Percentiles rank a stretch among this genome's conserved stretches.
Evolutionary conservation across 2,329 filamentous ascomycete genomes (phyloP).

Genomic region (Fusarium sp.): DNA sequence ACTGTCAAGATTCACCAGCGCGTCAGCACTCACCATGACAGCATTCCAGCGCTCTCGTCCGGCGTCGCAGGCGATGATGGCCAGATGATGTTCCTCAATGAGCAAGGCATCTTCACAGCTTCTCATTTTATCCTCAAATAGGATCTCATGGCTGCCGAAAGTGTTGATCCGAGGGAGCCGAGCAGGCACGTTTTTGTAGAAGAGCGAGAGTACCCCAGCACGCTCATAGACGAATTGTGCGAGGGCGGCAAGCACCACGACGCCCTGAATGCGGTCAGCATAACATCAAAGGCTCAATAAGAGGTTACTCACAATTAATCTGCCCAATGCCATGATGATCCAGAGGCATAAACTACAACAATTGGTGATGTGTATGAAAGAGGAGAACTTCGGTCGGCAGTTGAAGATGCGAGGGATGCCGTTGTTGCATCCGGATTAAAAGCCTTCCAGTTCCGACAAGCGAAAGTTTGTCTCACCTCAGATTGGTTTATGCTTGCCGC

Average conservation of each 20-base stretch:
- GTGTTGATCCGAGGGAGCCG: conserved; percentile 49
- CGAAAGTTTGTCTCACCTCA: too few species aligned
- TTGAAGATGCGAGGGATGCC: background rate
- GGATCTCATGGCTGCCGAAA: conserved; percentile 49
- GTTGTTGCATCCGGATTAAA: background rate
- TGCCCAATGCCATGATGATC: conserved; percentile 20
- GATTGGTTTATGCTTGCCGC: too few species aligned
- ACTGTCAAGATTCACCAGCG: background rate
- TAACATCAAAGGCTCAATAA: rapidly evolving
- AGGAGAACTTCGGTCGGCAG: background rate
- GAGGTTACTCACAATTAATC: conserved; percentile 11
- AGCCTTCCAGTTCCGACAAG: conserved; percentile 10
- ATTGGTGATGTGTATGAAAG: background rate
- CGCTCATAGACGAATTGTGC: conserved; percentile 34
- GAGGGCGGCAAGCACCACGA: conserved; percentile 25
- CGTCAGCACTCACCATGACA: conserved; percentile 55
- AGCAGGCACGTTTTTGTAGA: conserved; percentile 51
- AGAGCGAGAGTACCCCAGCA: conserved; percentile 30
- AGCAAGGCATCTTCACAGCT: conserved; percentile 60
- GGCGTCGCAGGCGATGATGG: conserved; percentile 57
- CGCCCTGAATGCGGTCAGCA: background rate
- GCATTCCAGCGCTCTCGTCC: conserved; percentile 60
- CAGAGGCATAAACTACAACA: background rate
- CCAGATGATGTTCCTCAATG: conserved; percentile 54
- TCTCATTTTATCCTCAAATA: conserved; percentile 56